A percentile compares a stretch with the other conserved stretches of the same genome.
Evolutionary conservation across 768 basidiomycete genomes (phyloP).

Genomic region (Hypsizygus marmoreus): DNA sequence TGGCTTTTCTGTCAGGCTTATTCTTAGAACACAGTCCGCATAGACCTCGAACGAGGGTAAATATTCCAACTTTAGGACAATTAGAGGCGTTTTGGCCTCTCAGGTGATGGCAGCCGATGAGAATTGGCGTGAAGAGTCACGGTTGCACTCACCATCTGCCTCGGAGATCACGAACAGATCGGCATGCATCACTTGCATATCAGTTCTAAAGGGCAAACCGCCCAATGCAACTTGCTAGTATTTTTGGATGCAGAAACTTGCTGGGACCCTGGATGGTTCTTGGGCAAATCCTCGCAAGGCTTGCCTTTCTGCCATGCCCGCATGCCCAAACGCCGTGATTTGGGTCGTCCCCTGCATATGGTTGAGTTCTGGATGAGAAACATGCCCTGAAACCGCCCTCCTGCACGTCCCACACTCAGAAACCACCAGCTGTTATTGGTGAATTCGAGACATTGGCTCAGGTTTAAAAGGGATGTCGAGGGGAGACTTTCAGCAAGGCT

Average conservation of each 20-base stretch:
- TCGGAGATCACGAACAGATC: background rate
- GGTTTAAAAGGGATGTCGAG: conserved; percentile 14
- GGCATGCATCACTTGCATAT: conserved; percentile 3
- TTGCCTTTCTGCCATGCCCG: conserved; percentile 4
- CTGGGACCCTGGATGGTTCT: conserved; percentile 3
- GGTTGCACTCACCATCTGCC: background rate
- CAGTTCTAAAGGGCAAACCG: conserved; percentile 15
- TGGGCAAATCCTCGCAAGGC: conserved; percentile 2
- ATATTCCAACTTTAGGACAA: conserved; percentile 3
- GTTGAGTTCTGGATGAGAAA: conserved; percentile 12
- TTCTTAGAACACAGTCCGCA: background rate
- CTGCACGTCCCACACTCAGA: conserved; percentile 5
- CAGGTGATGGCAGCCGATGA: background rate
- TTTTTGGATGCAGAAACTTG: conserved; percentile 10
- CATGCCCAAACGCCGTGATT: conserved; percentile 3
- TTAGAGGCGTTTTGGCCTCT: background rate
- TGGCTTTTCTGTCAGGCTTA: background rate
- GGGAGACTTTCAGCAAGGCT: background rate
- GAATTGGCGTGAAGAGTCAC: background rate
- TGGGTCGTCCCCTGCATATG: background rate
- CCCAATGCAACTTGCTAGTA: conserved; percentile 18
- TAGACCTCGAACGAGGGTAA: background rate
- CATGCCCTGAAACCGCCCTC: conserved; percentile 15
- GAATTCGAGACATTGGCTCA: conserved; percentile 19
- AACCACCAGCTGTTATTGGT: conserved; percentile 12